Evolutionary conservation across 805 yeast genomes (phyloP).

Genomic region (Novakomyces olei): DNA sequence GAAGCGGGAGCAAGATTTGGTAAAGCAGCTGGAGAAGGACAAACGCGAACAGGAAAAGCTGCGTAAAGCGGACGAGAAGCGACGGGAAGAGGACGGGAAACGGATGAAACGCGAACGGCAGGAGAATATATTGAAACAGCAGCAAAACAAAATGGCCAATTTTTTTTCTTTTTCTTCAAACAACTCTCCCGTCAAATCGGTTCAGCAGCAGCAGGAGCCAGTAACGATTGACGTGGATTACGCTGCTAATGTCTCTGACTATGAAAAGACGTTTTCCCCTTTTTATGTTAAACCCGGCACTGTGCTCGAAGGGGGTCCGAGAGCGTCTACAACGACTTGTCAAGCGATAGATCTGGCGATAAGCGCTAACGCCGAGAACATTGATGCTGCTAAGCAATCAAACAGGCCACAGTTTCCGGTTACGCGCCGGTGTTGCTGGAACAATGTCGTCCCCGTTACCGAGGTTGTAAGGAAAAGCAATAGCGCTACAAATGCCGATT

Average conservation of each 20-base stretch:
- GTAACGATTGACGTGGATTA: slow-evolving; percentile 6
- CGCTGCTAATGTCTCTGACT: slow-evolving; percentile 2
- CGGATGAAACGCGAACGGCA: slow-evolving; percentile 5
- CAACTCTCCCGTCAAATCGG: slow-evolving; percentile 6
- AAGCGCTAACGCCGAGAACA: too few relatives aligned
- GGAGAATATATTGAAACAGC: slow-evolving; percentile 9
- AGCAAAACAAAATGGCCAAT: not conserved
- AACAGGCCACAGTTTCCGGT: not conserved
- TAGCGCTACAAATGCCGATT: slow-evolving; percentile 8
- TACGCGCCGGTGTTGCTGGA: not conserved
- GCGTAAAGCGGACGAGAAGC: slow-evolving; percentile 7
- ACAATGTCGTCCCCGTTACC: not conserved
- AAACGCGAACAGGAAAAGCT: slow-evolving; percentile 9
- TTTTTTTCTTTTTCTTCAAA: slow-evolving; percentile 4
- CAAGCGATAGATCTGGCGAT: too few relatives aligned
- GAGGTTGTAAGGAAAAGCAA: not conserved
- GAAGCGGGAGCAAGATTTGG: slow-evolving; percentile 7
- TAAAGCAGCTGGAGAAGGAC: slow-evolving; percentile 6
- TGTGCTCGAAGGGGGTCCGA: not conserved
- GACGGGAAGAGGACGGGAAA: slow-evolving; percentile 3
- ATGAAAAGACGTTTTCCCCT: not conserved
- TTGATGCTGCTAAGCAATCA: not conserved
- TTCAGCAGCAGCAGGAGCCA: slow-evolving; percentile 1
- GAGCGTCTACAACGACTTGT: too few relatives aligned
- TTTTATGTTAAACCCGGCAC: slow-evolving; percentile 3